Evolutionary conservation across 2,329 filamentous ascomycete genomes (phyloP).

Genomic region (Aspergillus ustus): DNA sequence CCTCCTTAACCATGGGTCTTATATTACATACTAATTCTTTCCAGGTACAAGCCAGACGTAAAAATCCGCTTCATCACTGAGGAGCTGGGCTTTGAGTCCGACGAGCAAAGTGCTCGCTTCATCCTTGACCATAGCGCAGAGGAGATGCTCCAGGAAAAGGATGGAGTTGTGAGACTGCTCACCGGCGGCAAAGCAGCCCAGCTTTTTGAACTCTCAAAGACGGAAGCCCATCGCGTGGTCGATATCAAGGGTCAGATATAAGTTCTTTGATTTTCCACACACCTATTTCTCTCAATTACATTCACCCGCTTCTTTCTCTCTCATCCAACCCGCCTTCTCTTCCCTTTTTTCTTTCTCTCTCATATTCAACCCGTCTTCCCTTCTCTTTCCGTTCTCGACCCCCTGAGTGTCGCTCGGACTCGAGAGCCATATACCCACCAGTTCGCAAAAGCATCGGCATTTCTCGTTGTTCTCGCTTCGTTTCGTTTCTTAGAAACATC

Average conservation of each 20-base stretch:
- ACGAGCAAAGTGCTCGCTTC: slow-evolving; percentile 88
- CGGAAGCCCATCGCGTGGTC: slow-evolving; percentile 79
- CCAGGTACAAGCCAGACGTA: slow-evolving; percentile 93
- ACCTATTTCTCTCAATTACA: not conserved
- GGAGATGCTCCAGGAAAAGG: slow-evolving; percentile 75
- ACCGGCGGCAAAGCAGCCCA: slow-evolving; percentile 72
- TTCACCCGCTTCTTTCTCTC: no score
- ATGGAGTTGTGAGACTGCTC: slow-evolving; percentile 73
- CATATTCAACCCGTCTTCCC: not conserved
- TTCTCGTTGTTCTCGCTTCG: not conserved
- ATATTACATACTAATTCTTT: no score
- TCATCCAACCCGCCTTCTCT: not conserved
- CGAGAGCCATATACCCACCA: slow-evolving; percentile 20
- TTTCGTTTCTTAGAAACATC: not conserved
- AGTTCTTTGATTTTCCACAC: slow-evolving; percentile 16
- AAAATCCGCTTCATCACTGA: slow-evolving; percentile 90
- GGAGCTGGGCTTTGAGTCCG: slow-evolving; percentile 93
- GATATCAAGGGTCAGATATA: slow-evolving; percentile 96
- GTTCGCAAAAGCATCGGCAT: slow-evolving; percentile 18
- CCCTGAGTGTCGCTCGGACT: not conserved
- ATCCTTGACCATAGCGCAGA: slow-evolving; percentile 79
- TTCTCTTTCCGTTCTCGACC: not conserved
- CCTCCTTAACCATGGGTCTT: no score
- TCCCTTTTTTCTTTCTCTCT: not conserved
- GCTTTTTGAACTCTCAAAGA: slow-evolving; percentile 75